Evolutionary conservation across 768 basidiomycete species (phyloP).

Genomic region (Leucogyrophana mollusca): DNA sequence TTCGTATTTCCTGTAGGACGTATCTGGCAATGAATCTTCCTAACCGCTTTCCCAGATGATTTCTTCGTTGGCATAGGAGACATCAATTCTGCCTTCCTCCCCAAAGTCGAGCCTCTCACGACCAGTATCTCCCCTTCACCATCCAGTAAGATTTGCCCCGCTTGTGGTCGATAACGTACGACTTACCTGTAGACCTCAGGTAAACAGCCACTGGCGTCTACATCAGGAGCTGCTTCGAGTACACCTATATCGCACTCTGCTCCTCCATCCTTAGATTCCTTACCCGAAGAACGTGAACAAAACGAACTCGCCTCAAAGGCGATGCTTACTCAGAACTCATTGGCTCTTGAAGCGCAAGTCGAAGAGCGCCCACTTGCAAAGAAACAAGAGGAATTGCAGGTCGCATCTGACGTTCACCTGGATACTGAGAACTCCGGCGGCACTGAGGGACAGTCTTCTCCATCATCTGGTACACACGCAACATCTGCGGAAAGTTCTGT

Average conservation of each 20-base stretch:
- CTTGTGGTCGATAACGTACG: too few species aligned
- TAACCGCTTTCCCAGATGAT: slow-evolving; percentile 61
- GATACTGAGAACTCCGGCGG: slow-evolving; percentile 13
- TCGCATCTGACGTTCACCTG: slow-evolving; percentile 34
- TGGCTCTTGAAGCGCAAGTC: slow-evolving; percentile 79
- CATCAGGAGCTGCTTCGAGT: slow-evolving; percentile 13
- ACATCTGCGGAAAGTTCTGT: slow-evolving; percentile 22
- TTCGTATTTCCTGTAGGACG: too few species aligned
- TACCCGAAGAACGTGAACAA: slow-evolving; percentile 41
- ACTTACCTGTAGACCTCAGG: too few species aligned
- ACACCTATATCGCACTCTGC: slow-evolving; percentile 10
- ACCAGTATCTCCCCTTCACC: slow-evolving; percentile 21
- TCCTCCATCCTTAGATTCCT: slow-evolving; percentile 11
- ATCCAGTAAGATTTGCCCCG: slow-evolving; percentile 16
- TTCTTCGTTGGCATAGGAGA: slow-evolving; percentile 99
- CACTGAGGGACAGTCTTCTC: slow-evolving; percentile 1
- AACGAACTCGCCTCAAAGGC: slow-evolving; percentile 49
- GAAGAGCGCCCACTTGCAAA: slow-evolving; percentile 86
- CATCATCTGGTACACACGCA: slow-evolving; percentile 12
- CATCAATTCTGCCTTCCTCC: slow-evolving; percentile 94
- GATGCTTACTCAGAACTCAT: slow-evolving; percentile 66
- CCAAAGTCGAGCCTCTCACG: slow-evolving; percentile 60
- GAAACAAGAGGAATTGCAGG: slow-evolving; percentile 77
- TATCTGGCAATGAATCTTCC: too few species aligned
- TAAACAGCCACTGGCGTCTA: slow-evolving; percentile 9